These are phyloP conservation scores for Alternaria solani DNA, from an alignment of 2,329 filamentous ascomycete genomes.

Conservation along the genomic window DNA sequence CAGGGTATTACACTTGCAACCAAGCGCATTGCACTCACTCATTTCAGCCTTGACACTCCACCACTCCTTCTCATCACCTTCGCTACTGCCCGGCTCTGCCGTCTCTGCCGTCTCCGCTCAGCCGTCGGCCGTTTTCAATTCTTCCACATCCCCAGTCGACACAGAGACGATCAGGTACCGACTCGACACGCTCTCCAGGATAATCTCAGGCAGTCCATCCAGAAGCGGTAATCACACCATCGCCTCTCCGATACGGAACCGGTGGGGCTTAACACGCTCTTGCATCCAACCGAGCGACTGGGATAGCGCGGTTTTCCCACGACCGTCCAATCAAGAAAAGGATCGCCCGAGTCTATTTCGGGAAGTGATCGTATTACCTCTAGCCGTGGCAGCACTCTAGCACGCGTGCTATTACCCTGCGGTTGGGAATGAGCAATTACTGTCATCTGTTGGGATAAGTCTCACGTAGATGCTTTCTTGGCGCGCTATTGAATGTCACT, in stretches of 20 bases:
- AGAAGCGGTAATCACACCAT: slow-evolving; percentile 24
- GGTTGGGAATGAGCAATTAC: slow-evolving; percentile 18
- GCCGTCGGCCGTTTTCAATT: slow-evolving; percentile 4
- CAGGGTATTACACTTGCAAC: slow-evolving; percentile 1
- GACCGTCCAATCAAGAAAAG: slow-evolving; percentile 27
- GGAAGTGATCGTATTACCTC: slow-evolving; percentile 14
- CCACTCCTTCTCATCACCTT: slow-evolving; percentile 7
- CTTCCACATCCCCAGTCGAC: slow-evolving; percentile 22
- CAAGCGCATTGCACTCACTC: slow-evolving; percentile 11
- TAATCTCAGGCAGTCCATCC: slow-evolving; percentile 24
- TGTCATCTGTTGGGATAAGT: slow-evolving; percentile 4
- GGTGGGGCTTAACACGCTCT: slow-evolving; percentile 29
- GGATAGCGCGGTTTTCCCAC: slow-evolving; percentile 30
- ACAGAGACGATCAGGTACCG: slow-evolving; percentile 11
- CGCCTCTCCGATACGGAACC: slow-evolving; percentile 29
- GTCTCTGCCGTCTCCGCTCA: neutral
- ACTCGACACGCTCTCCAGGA: slow-evolving; percentile 22
- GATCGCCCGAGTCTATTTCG: slow-evolving; percentile 31
- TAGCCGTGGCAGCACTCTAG: slow-evolving; percentile 13
- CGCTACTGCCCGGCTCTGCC: slow-evolving; percentile 23
- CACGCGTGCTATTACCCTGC: slow-evolving; percentile 11
- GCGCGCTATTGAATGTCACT: neutral
- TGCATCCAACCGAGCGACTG: slow-evolving; percentile 40
- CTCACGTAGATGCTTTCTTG: slow-evolving; percentile 19
- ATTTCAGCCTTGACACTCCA: slow-evolving; percentile 7